Percentiles rank a stretch among this genome's conserved stretches.
phyloP scores from a whole-genome alignment of 768 basidiomycete species.

The Chlorophyllum brunneum region DNA sequence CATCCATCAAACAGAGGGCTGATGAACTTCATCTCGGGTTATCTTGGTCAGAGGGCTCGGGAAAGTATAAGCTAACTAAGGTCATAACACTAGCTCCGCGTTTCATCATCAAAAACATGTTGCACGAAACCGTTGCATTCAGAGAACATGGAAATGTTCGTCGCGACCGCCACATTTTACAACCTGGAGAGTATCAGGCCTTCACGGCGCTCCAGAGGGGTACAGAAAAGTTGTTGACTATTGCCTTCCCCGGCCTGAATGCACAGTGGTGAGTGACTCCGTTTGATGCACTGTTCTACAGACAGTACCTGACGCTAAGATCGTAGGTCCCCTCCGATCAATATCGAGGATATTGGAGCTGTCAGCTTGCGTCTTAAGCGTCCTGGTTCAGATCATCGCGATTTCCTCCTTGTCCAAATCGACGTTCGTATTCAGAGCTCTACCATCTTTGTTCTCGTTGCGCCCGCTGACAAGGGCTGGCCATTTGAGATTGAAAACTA shows the following conservation, averaged over 20 bases:
- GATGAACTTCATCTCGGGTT: slow-evolving; percentile 80
- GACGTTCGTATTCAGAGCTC: slow-evolving; percentile 84
- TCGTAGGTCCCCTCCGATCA: slow-evolving; percentile 93
- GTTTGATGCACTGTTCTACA: neutral
- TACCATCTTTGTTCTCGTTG: slow-evolving; percentile 82
- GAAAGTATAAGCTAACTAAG: slow-evolving; percentile 95
- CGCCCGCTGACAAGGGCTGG: slow-evolving; percentile 67
- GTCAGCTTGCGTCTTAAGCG: slow-evolving; percentile 68
- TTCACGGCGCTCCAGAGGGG: slow-evolving; percentile 64
- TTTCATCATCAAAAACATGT: slow-evolving; percentile 84
- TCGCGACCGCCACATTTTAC: slow-evolving; percentile 55
- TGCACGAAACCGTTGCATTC: slow-evolving; percentile 65
- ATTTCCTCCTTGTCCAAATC: slow-evolving; percentile 57
- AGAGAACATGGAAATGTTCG: slow-evolving; percentile 80
- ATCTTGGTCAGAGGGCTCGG: slow-evolving; percentile 91
- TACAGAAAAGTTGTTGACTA: slow-evolving; percentile 71
- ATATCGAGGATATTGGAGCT: slow-evolving; percentile 85
- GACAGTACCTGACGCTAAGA: neutral
- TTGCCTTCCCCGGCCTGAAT: slow-evolving; percentile 85
- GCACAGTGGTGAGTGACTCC: slow-evolving; percentile 60
- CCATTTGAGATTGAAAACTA: slow-evolving; percentile 91
- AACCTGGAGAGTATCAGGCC: slow-evolving; percentile 65
- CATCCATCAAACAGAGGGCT: slow-evolving; percentile 54
- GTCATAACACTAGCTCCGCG: slow-evolving; percentile 89
- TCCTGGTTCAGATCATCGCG: slow-evolving; percentile 28